Evolutionary conservation across 805 yeast species (phyloP).

Genomic region (Wickerhamiella bombiphila): DNA sequence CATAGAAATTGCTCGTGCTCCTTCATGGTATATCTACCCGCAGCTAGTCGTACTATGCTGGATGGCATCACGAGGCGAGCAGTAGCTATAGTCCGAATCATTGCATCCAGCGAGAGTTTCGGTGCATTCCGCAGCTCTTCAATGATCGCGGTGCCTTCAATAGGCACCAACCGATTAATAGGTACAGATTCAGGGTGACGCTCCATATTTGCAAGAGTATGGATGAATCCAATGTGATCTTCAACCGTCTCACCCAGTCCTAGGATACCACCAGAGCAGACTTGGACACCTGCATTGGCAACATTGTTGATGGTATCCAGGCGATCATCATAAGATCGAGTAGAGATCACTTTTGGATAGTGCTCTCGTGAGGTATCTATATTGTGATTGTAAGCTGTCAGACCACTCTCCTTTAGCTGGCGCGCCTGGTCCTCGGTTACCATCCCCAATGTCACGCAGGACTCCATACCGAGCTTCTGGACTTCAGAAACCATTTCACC

Average conservation of each 20-base stretch:
- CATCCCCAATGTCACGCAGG: slow-evolving; percentile 75
- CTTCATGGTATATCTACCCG: slow-evolving; percentile 70
- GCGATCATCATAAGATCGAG: slow-evolving; percentile 59
- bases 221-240: slow-evolving; percentile 54
- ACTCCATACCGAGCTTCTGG: slow-evolving; percentile 54
- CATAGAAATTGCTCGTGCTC: slow-evolving; percentile 62
- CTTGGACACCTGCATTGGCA: slow-evolving; percentile 46
- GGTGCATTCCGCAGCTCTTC: slow-evolving; percentile 26
- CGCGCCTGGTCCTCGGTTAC: slow-evolving; percentile 48
- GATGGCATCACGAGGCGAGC: slow-evolving; percentile 64
- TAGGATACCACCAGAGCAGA: slow-evolving; percentile 67
- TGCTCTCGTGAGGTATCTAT: slow-evolving; percentile 68
- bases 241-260: slow-evolving; percentile 64
- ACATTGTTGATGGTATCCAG: slow-evolving; percentile 51
- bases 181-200: slow-evolving; percentile 73
- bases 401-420: slow-evolving; percentile 47
- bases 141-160: slow-evolving; percentile 64
- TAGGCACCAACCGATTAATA: slow-evolving; percentile 65
- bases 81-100: slow-evolving; percentile 57
- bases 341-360: slow-evolving; percentile 56
- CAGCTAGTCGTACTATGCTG: slow-evolving; percentile 58
- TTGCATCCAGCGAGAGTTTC: slow-evolving; percentile 40
- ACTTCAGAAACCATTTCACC: slow-evolving; percentile 50
- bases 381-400: slow-evolving; percentile 73
- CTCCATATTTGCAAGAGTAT: slow-evolving; percentile 52